Base-by-base conservation (phyloP, 257 asterid species). In the Lycium barbarum region DNA sequence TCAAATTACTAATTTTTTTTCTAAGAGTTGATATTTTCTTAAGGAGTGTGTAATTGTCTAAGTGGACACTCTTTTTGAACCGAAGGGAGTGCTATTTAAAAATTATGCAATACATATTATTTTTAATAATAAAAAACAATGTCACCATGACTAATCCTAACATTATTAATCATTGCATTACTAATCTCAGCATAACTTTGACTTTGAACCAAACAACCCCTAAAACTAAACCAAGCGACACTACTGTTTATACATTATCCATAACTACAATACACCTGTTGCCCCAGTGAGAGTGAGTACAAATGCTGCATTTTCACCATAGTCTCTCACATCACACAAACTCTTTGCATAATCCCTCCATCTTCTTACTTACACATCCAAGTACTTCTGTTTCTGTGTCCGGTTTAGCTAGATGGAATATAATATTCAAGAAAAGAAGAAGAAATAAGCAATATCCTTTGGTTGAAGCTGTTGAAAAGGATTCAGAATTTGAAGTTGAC, bases 401-500 rank as follows among this genome's bases (percentile, higher is more conserved):
- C 18, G 9, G 35, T 43, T 45, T 65, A 7, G 49, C 3, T 1
- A 62, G 43, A 81, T 81, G 84, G 84, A 1, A 22, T 58, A 26
- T 26, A 26, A 11, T 14, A 62, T 3, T 20, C 76, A 61, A 62
- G 17, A 81, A 59, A 4, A 59, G 43, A 43, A 61, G 55, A 62
- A 43, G 84, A 72, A 86, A 47, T 61, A 83, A 49, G 36, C n/a
- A n/a, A 72, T 40, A 35, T 67, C 66, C 14, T 76, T 22, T 72
- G 54, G 55, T 66, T 68, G 5, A 54, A 79, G 94, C 90, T 3
- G 85, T 85, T 85, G 93, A 91, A 18, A 89, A 84, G 71, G 97
- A 93, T n/a, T 90, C 98, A 1, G 95, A 92, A n/a, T 92, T 87
- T 40, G 95, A 92, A 86, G 87, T 92, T 14, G 97, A 95, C 85